A percentile compares a stretch with the other conserved stretches of the same genome.
These are phyloP conservation scores for Chloropicon primus DNA, from an alignment of 139 green algal genomes.

Conservation along the genomic window DNA sequence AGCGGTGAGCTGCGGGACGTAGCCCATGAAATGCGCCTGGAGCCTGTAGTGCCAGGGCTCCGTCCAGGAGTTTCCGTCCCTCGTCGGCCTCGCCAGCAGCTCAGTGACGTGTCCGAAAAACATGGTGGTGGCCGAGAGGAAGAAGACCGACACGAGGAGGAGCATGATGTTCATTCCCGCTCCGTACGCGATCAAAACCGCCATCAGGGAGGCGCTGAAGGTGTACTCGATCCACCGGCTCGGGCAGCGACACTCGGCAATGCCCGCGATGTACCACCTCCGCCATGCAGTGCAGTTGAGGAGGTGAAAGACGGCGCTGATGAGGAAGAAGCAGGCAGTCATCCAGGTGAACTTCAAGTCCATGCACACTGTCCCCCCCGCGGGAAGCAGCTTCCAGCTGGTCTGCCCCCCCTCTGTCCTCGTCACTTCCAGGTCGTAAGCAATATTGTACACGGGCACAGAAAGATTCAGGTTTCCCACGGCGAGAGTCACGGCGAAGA, in stretches of 20 bases:
- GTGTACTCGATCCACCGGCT: neutral
- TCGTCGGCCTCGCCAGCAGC: neutral
- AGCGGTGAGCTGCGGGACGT: neutral
- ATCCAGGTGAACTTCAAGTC: neutral
- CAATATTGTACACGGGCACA: neutral
- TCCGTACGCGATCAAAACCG: neutral
- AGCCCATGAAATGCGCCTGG: neutral
- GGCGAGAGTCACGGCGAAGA: neutral
- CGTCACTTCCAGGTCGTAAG: neutral
- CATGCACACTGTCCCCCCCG: neutral
- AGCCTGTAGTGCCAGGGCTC: neutral
- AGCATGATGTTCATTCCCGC: neutral
- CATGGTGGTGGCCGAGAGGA: neutral
- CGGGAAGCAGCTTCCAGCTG: neutral
- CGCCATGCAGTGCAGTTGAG: neutral
- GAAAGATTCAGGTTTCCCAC: neutral
- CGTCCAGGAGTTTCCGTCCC: neutral
- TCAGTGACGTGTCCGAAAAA: neutral
- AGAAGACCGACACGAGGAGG: neutral
- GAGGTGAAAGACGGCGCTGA: neutral
- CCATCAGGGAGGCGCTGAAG: neutral
- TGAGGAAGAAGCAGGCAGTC: neutral
- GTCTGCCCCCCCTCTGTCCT: neutral
- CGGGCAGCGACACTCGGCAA: neutral
- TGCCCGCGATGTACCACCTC: neutral